Evolutionary conservation across 2,329 filamentous ascomycete species (phyloP), one percentile per base, ranked within the genome.

Genomic region (Berkeleyomyces basicola): DNA sequence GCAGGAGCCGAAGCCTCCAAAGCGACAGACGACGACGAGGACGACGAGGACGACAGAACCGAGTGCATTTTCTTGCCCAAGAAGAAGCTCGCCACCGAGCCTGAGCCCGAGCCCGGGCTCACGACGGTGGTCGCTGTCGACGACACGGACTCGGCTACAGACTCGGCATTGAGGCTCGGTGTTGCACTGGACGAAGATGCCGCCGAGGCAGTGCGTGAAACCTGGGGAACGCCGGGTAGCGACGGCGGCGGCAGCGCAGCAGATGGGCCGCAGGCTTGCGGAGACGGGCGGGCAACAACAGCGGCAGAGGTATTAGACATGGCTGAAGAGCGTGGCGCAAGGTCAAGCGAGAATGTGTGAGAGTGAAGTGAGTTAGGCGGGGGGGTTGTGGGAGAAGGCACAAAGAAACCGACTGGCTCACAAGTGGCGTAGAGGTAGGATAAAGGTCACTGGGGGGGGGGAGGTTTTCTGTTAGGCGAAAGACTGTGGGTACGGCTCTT

Each of bases 191-290:
- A 57, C 10, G 58, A 49, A 31, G 62, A 64, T 6, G n/a, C n/a
- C 7, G 62, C 55, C n/a, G 62, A 61, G 9, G 49, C 31, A 14
- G 60, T 61, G 49, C 62, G 62, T 3, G 62, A 55, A 11, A 64
- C 59, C n/a, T 53, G n/a, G 23, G 49, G 49, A 11, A 10, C 23
- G 31, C 9, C 31, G 4, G 23, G 23, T 23, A 23, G 23, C 23
- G 49, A 53, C 49, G 49, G 7, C 23, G 23, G 10, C 31, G 49
- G 11, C 23, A 23, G 23, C 16, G 6, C 10, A 23, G 47, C 16
- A 23, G 2, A 9, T 9, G 33, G 10, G 31, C 14, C 9, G 23
- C 42, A 43, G 42, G 31, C 2, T 33, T 36, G 10, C 10, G 23
- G 23, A 53, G 49, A 23, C 33, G 49, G 10, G 14, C 36, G 40